Base-by-base conservation (phyloP, 495 filamentous ascomycete species). In the Penicillium egyptiacum region DNA sequence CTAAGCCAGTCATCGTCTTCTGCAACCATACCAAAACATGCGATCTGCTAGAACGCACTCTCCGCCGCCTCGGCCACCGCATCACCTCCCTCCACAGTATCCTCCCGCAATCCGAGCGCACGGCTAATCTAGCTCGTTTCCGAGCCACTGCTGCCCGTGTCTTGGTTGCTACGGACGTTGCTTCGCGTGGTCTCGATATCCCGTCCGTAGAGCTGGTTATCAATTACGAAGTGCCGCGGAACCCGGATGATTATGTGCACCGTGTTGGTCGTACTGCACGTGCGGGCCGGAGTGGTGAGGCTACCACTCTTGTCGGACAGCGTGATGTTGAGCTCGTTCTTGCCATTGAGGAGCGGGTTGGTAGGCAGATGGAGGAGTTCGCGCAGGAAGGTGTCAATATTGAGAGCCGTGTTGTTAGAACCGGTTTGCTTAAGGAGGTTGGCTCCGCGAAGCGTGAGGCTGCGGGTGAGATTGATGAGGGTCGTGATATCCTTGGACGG, bases 191-290 rank as follows among this genome's bases (percentile, higher is more conserved):
- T 81, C 82, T 99, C 10, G 94, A 99, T 78, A 96, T 99, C 55
- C 95, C 92, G 0, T 88, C 87, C 57, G 95, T 98, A 1, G 87
- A 82, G 50, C 71, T 98, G 11, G 93, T 99, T 8, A 75, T 99
- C 48, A 98, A 99, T 69, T 98, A 90, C 67, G 95, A 98, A 65
- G 85, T 99, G 17, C 94, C 94, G 1, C 85, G 93, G 3, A 91
- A 97, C 68, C 92, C 94, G 33, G 94, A 97, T 69, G 95, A 96
- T 69, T 99, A 98, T 63, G 90, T 99, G 57, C 94, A 99, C 73
- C 87, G 94, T 20, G 92, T 96, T 52, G 94, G 94, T 65, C 87
- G 94, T 64, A 99, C 94, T 11, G 94, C 95, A 8, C 84, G 94
- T 79, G 94, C 94, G 7, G 94, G 95, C 0, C 81, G 89, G 42